Percentiles rank a stretch among this genome's conserved stretches.
Evolutionary conservation across 805 yeast species (phyloP).

Genomic region (Spathaspora sp.): DNA sequence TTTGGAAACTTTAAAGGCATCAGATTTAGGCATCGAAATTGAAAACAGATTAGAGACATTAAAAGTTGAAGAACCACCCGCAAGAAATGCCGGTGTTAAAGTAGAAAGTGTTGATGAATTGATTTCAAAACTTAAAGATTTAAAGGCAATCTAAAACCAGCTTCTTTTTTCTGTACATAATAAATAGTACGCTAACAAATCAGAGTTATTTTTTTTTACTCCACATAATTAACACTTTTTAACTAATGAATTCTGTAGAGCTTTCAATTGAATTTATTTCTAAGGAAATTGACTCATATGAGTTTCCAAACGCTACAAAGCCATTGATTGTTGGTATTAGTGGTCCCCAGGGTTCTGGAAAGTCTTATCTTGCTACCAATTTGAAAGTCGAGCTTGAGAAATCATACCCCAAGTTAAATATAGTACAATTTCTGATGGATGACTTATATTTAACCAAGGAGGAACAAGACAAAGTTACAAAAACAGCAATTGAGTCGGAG

Average conservation of each 20-base stretch:
- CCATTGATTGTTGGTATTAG: slow-evolving; percentile 56
- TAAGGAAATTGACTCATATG: slow-evolving; percentile 22
- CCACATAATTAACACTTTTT: background rate
- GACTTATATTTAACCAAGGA: slow-evolving; percentile 74
- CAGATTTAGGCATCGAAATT: slow-evolving; percentile 69
- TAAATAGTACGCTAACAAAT: background rate
- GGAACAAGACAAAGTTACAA: slow-evolving; percentile 51
- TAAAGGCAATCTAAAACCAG: slow-evolving; percentile 55
- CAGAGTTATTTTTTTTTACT: background rate
- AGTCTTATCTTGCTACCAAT: slow-evolving; percentile 51
- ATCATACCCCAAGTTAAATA: slow-evolving; percentile 31
- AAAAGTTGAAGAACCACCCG: slow-evolving; percentile 81
- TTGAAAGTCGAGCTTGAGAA: slow-evolving; percentile 30
- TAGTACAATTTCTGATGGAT: slow-evolving; percentile 69
- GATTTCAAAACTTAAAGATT: slow-evolving; percentile 70
- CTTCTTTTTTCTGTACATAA: background rate
- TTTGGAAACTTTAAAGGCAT: slow-evolving; percentile 55
- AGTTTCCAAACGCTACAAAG: slow-evolving; percentile 13
- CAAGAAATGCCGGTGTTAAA: slow-evolving; percentile 76
- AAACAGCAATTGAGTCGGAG: slow-evolving; percentile 21
- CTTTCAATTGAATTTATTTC: slow-evolving; percentile 21
- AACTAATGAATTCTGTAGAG: background rate
- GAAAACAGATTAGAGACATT: slow-evolving; percentile 62
- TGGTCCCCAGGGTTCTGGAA: slow-evolving; percentile 83
- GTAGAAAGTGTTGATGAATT: slow-evolving; percentile 82